These are phyloP conservation scores for Pythium dissotocum DNA, from an alignment of 352 stramenopile genomes.

Conservation along the genomic window DNA sequence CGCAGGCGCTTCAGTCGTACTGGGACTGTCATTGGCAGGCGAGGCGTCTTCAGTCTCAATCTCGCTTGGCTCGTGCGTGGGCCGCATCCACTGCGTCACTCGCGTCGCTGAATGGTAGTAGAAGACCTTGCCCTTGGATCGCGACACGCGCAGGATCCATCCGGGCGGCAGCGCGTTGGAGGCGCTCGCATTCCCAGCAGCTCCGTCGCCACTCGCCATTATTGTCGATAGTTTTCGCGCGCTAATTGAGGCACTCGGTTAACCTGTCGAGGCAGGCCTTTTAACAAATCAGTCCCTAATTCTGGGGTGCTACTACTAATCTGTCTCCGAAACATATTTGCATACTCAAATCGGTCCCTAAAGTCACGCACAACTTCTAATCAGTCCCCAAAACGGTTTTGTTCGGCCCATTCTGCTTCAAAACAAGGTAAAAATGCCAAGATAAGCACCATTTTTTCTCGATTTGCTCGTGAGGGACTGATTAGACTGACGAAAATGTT, in stretches of 20 bases:
- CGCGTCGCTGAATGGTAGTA: slow-evolving; percentile 59
- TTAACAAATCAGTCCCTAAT: too few relatives aligned
- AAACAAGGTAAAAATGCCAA: too few relatives aligned
- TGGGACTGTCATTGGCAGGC: not conserved
- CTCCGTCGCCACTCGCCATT: slow-evolving; percentile 3
- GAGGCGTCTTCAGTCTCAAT: not conserved
- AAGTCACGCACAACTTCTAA: too few relatives aligned
- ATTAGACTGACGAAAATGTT: too few relatives aligned
- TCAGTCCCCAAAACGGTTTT: too few relatives aligned
- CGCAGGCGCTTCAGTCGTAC: not conserved
- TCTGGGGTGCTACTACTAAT: too few relatives aligned
- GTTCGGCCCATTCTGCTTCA: too few relatives aligned
- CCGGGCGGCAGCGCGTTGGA: slow-evolving; percentile 41
- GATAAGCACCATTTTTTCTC: too few relatives aligned
- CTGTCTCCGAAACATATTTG: too few relatives aligned
- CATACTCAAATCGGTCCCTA: too few relatives aligned
- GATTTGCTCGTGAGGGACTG: too few relatives aligned
- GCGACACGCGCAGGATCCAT: slow-evolving; percentile 69
- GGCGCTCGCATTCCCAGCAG: not conserved
- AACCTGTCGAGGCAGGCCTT: not conserved
- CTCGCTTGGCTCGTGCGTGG: slow-evolving; percentile 18
- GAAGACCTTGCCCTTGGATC: slow-evolving; percentile 69
- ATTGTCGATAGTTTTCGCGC: not conserved
- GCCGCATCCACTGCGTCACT: slow-evolving; percentile 61
- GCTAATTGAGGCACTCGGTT: slow-evolving; percentile 1